Evolutionary conservation across 129 eudicot species (phyloP).

Genomic region (Escallonia rubra): DNA sequence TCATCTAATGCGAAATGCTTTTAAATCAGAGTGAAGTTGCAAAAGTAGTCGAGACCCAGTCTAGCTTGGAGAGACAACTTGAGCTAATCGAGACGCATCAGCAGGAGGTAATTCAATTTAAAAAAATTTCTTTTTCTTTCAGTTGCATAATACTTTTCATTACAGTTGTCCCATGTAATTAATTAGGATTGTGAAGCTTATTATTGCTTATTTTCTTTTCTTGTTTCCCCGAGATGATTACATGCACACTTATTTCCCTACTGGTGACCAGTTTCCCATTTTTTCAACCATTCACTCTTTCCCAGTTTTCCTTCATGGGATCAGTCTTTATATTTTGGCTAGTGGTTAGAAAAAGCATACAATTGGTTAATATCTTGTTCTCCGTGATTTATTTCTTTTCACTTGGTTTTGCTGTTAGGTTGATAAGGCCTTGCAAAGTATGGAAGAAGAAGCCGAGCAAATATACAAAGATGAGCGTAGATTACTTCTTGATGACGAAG

Average conservation of each 20-base stretch:
- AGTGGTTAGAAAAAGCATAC: no score
- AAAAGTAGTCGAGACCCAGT: slow-evolving; percentile 85
- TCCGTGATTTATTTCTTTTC: neutral
- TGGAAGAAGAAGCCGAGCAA: slow-evolving; percentile 97
- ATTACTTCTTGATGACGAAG: slow-evolving; percentile 87
- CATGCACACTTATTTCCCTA: no score
- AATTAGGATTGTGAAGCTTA: no score
- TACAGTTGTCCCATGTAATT: neutral
- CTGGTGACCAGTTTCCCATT: no score
- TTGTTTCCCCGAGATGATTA: no score
- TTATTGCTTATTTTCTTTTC: no score
- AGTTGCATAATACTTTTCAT: neutral
- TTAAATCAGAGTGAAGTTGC: slow-evolving; percentile 81
- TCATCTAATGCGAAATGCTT: slow-evolving; percentile 15
- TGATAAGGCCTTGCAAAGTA: slow-evolving; percentile 86
- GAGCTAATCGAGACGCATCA: slow-evolving; percentile 98
- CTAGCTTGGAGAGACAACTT: slow-evolving; percentile 80
- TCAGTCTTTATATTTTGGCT: no score
- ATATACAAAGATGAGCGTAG: slow-evolving; percentile 87
- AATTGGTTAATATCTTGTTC: no score
- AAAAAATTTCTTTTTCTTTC: neutral
- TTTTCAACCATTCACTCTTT: no score
- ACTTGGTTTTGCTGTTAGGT: slow-evolving; percentile 39
- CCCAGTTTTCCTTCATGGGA: no score
- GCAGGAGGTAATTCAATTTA: slow-evolving; percentile 58